Evolutionary conservation across 169 alveolate genomes (phyloP), one percentile per base, ranked within the genome.

Genomic region (Cyclospora cayetanensis): DNA sequence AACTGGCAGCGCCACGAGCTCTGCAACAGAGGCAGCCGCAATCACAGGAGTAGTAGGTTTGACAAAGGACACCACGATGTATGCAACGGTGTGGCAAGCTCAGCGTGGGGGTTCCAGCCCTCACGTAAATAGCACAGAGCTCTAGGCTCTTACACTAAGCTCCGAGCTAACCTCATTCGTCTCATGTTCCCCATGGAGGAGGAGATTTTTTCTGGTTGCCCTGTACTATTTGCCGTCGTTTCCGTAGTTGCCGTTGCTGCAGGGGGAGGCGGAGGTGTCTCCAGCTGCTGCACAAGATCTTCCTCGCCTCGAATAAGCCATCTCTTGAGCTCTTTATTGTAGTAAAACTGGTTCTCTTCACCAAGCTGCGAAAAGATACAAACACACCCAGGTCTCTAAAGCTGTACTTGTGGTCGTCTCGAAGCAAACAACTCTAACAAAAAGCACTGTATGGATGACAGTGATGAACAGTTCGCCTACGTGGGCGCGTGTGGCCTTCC

Each of bases 231-330:
- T 46, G 60, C 60, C 15, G 60, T 15, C 1, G 63, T 37, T 46
- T 41, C 89, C 34, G 74, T 3, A 12, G 68, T 31, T 79, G 89
- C 50, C n/a, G 68, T 65, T 29, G 93, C 90, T 20, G 80, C 50
- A 25, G 91, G 91, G 2, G 94, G 94, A 22, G 94, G 94, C 27
- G 94, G 94, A 0, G 91, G 91, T 11, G 63, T 52, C 1, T 66
- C 83, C 65, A 68, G 76, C 66, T 82, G 80, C 91, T 82, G 87
- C 22, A 42, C 92, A 25, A 90, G 91, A 31, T 90, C 91, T 35
- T 96, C 98, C 60, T 96, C 98, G 65, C 98, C 98, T 39, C 95
- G 94, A n/a, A 96, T 95, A 22, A 96, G 97, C 98, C 98, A 96
- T 55, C 97, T 84, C 79, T 94, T 95, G 41, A 96, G 92, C 46